These are phyloP conservation scores for Emmonsiellopsis sp. DNA, from an alignment of 2,329 filamentous ascomycete genomes.

Conservation along the genomic window DNA sequence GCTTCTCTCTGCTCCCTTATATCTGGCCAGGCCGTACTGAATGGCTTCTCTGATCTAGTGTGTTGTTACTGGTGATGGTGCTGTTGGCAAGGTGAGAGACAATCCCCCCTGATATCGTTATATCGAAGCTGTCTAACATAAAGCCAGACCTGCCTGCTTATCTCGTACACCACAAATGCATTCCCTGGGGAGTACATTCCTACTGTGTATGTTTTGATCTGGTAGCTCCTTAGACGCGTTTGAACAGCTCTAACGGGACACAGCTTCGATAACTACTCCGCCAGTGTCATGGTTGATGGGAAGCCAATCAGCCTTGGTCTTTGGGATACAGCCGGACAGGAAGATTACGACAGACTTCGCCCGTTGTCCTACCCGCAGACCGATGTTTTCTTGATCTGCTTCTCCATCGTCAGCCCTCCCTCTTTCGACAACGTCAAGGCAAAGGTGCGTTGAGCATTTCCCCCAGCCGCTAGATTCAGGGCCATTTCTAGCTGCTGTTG, in stretches of 20 bases:
- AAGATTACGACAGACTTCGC: conserved; percentile 92
- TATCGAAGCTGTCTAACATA: conserved; percentile 10
- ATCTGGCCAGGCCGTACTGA: conserved; percentile 1
- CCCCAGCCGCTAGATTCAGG: neutral
- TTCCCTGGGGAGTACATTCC: conserved; percentile 99
- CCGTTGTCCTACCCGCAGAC: conserved; percentile 97
- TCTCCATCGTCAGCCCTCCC: conserved; percentile 93
- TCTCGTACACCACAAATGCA: conserved; percentile 98
- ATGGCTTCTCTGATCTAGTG: conserved; percentile 51
- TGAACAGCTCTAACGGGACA: conserved; percentile 12
- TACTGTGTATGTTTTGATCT: conserved; percentile 54
- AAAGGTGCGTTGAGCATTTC: conserved; percentile 56
- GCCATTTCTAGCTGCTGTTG: neutral
- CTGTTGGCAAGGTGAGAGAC: conserved; percentile 80
- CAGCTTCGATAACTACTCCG: conserved; percentile 98
- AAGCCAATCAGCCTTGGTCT: conserved; percentile 94
- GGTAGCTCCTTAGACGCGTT: neutral
- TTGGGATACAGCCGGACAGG: conserved; percentile 98
- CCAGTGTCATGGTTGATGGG: conserved; percentile 97
- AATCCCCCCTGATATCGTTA: conserved; percentile 4
- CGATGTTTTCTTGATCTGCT: conserved; percentile 96
- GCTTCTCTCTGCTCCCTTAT: neutral
- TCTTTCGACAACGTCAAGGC: conserved; percentile 99
- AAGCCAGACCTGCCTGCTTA: conserved; percentile 86
- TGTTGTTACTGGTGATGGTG: conserved; percentile 98